Conservation (phyloP, 805 yeast species). For the Tetrapisispora iriomotensis region DNA sequence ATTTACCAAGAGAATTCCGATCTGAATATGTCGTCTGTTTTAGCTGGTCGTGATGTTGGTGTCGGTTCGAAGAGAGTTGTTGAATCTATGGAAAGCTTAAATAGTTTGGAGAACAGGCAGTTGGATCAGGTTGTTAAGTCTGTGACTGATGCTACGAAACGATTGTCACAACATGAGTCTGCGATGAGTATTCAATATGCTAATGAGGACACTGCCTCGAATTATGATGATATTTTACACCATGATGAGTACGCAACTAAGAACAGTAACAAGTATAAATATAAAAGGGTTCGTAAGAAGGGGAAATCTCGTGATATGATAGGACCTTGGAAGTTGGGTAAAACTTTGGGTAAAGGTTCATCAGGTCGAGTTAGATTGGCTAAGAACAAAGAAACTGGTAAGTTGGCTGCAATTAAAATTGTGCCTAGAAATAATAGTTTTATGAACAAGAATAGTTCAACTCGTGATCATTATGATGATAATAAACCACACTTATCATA, state of each 20-base stretch:
- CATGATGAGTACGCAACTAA: neutral
- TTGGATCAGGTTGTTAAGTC: constrained; percentile 27
- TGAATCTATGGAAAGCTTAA: no score
- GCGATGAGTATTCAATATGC: constrained; percentile 9
- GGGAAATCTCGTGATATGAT: constrained; percentile 35
- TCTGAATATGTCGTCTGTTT: no score
- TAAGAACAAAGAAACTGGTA: constrained; percentile 58
- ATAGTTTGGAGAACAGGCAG: constrained; percentile 6
- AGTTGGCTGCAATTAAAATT: constrained; percentile 74
- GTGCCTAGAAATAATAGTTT: constrained; percentile 48
- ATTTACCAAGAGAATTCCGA: no score
- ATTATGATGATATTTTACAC: neutral
- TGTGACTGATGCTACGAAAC: constrained; percentile 28
- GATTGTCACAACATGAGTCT: constrained; percentile 27
- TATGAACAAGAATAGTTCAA: neutral
- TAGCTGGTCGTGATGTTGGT: no score
- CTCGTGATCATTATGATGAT: neutral
- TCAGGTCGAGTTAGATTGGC: constrained; percentile 74
- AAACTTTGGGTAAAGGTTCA: constrained; percentile 73
- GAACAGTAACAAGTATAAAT: neutral
- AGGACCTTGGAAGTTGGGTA: constrained; percentile 79
- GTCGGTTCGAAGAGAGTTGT: no score
- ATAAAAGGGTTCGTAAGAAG: constrained; percentile 5
- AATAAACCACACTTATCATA: constrained; percentile 3
- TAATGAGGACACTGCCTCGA: constrained; percentile 12